Base-by-base conservation (phyloP, 2,329 filamentous ascomycete species). In the Monilinia polystroma region DNA sequence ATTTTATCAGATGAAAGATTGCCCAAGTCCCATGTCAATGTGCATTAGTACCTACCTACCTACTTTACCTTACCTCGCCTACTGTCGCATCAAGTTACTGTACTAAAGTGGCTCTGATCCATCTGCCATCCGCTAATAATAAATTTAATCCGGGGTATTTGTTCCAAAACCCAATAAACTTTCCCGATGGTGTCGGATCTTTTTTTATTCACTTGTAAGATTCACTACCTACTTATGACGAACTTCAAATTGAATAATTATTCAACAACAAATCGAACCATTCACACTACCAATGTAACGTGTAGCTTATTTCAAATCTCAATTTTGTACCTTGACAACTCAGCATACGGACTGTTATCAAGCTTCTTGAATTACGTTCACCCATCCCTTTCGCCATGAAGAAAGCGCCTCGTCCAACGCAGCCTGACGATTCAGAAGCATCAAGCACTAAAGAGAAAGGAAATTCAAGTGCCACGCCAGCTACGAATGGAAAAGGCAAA, bases 371-470 rank as follows among this genome's bases (percentile, higher is more conserved):
- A 20, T 14, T 35, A 35, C n/a, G 10, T 41, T 18, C 18, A 20
- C 6, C 45, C 18, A 12, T 45, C 14, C 38, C 26, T 23, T 47
- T 11, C 64, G 29, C 23, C n/a, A 66, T 66, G 64, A 35, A 38
- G 16, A 66, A 66, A 57, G 73, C 70, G 69, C 70, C 73, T 35
- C 72, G 73, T 35, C 32, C 32, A 57, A 72, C 72, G 20, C 74
- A 70, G 51, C 75, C 70, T 18, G 76, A 78, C 60, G 76, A 78
- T 68, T 77, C 76, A 43, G 76, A 78, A 57, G 73, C 75, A 16
- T 77, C 76, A 10, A 77, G 75, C 68, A 77, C 76, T 6, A 78
- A 75, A 69, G 76, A 77, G 66, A 77, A 75, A 67, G 62, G 60
- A 29, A 70, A 54, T 26, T 59, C 72, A 23, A 73, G 45, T 59